Evolutionary conservation across 2,329 filamentous ascomycete species (phyloP).

Genomic region (Pseudogymnoascus sp.): DNA sequence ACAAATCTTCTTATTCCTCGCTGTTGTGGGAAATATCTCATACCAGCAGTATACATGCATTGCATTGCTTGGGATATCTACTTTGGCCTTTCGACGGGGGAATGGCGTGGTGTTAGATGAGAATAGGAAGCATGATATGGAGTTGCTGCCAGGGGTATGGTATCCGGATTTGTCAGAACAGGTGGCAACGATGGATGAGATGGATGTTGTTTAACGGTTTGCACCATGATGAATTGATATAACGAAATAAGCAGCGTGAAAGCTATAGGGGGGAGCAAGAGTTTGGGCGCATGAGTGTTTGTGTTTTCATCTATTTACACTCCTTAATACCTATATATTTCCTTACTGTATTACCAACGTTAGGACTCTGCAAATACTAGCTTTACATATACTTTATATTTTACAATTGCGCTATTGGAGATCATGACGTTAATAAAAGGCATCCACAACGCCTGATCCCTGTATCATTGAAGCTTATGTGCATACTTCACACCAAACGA

Average conservation of each 20-base stretch:
- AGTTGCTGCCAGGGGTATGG: background rate
- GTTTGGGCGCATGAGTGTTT: too few relatives aligned
- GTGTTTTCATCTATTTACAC: too few relatives aligned
- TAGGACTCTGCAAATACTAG: too few relatives aligned
- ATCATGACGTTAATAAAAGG: too few relatives aligned
- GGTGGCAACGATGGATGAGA: background rate
- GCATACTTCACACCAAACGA: background rate
- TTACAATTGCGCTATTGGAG: too few relatives aligned
- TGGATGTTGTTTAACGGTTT: too few relatives aligned
- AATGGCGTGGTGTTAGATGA: constrained; percentile 52
- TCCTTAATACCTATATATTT: too few relatives aligned
- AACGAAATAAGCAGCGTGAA: too few relatives aligned
- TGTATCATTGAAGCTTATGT: background rate
- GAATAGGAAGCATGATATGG: constrained; percentile 40
- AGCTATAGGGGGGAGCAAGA: too few relatives aligned
- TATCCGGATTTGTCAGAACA: background rate
- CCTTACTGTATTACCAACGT: too few relatives aligned
- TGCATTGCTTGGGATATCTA: background rate
- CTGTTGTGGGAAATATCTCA: background rate
- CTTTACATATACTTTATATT: too few relatives aligned
- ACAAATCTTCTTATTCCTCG: background rate
- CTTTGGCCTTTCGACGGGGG: constrained; percentile 31
- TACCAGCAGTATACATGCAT: background rate
- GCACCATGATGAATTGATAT: too few relatives aligned
- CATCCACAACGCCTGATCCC: background rate